A percentile compares a stretch with the other conserved stretches of the same genome.
Evolutionary conservation across 352 stramenopile genomes (phyloP).

Genomic region (Nothophytophthora sp.): DNA sequence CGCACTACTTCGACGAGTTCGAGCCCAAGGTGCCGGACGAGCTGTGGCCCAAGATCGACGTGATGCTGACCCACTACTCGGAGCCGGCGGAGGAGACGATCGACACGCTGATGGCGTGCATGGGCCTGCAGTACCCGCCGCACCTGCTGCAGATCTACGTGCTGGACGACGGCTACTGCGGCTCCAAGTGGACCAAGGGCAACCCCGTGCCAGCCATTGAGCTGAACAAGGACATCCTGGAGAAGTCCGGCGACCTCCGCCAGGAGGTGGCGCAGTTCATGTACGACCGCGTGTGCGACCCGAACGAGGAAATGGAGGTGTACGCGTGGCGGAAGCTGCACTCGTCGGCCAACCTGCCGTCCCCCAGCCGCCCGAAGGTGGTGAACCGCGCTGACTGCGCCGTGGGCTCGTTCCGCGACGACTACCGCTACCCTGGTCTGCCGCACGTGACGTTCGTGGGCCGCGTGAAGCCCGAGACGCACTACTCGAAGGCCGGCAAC

Average conservation of each 20-base stretch:
- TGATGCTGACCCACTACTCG: slow-evolving; percentile 81
- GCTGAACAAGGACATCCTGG: slow-evolving; percentile 76
- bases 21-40: slow-evolving; percentile 80
- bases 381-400: slow-evolving; percentile 78
- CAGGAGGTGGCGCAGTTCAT: slow-evolving; percentile 89
- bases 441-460: slow-evolving; percentile 80
- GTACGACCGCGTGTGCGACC: slow-evolving; percentile 86
- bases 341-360: slow-evolving; percentile 80
- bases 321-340: slow-evolving; percentile 88
- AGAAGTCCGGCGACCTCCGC: slow-evolving; percentile 77
- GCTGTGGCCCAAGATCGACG: slow-evolving; percentile 84
- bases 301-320: slow-evolving; percentile 87
- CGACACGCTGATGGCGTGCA: slow-evolving; percentile 85
- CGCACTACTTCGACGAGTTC: slow-evolving; percentile 90
- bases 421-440: slow-evolving; percentile 83
- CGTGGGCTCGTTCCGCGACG: slow-evolving; percentile 80
- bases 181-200: slow-evolving; percentile 78
- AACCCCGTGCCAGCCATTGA: slow-evolving; percentile 69
- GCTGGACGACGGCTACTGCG: slow-evolving; percentile 85
- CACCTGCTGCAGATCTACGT: slow-evolving; percentile 88
- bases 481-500: slow-evolving; percentile 90
- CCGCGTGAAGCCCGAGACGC: slow-evolving; percentile 68
- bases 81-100: slow-evolving; percentile 87
- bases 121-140: slow-evolving; percentile 88
- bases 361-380: slow-evolving; percentile 63